Evolutionary conservation across 2,329 filamentous ascomycete genomes (phyloP).

Genomic region (Domatiomyces catenatus): DNA sequence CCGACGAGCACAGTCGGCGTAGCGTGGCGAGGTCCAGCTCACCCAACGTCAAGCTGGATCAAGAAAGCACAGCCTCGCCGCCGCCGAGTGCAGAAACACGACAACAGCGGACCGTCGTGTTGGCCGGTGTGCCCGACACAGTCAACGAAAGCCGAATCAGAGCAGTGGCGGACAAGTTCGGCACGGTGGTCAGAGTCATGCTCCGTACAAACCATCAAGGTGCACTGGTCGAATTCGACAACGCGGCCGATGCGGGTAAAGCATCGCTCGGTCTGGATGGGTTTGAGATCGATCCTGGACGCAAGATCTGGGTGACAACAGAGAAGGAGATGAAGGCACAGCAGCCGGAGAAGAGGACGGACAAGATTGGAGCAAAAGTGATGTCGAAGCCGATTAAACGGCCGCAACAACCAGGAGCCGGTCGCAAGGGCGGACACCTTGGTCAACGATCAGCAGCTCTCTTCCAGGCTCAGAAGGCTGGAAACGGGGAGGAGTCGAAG

Average conservation of each 20-base stretch:
- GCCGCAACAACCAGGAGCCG: slow-evolving; percentile 32
- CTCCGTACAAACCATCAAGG: slow-evolving; percentile 70
- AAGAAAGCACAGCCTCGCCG: slow-evolving; percentile 17
- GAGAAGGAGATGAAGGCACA: slow-evolving; percentile 36
- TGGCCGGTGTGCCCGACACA: slow-evolving; percentile 81
- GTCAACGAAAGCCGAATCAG: slow-evolving; percentile 75
- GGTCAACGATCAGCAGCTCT: slow-evolving; percentile 6
- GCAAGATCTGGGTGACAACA: slow-evolving; percentile 33
- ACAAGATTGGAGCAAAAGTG: slow-evolving; percentile 26
- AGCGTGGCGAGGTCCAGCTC: slow-evolving; percentile 20
- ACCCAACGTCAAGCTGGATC: slow-evolving; percentile 21
- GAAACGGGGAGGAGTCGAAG: slow-evolving; percentile 20
- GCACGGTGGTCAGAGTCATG: slow-evolving; percentile 57
- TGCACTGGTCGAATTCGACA: slow-evolving; percentile 68
- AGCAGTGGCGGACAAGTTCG: slow-evolving; percentile 54
- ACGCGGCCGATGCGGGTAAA: slow-evolving; percentile 54
- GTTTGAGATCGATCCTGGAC: slow-evolving; percentile 29
- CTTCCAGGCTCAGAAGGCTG: slow-evolving; percentile 6
- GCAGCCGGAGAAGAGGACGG: slow-evolving; percentile 26
- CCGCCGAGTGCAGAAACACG: slow-evolving; percentile 26
- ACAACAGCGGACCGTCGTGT: slow-evolving; percentile 56
- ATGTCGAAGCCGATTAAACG: slow-evolving; percentile 20
- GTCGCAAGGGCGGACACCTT: slow-evolving; percentile 14
- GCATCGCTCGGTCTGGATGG: slow-evolving; percentile 32
- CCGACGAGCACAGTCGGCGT: slow-evolving; percentile 26